Percentiles rank a stretch among this genome's conserved stretches.
phyloP scores from a whole-genome alignment of 257 asterid species.

The Nicotiana attenuata region DNA sequence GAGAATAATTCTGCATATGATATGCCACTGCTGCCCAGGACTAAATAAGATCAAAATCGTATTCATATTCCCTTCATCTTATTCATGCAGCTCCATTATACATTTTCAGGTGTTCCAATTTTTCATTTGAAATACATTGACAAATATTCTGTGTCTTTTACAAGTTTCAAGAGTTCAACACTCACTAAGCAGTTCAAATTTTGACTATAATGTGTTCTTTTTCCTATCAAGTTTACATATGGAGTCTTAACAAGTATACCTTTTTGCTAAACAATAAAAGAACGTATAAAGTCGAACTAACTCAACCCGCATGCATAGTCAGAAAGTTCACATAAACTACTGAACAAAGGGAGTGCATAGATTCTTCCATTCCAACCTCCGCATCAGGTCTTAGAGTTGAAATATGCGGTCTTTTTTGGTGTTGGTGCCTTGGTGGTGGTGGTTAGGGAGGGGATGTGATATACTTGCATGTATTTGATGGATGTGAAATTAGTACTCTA shows the following conservation, averaged over 20 bases:
- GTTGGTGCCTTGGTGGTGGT: background rate
- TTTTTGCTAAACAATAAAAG: background rate
- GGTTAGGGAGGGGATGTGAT: background rate
- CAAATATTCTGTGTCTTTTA: background rate
- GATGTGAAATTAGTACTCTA: background rate
- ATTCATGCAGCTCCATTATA: background rate
- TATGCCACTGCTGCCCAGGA: background rate
- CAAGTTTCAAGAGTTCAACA: background rate
- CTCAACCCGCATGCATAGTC: background rate
- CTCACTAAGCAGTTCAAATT: background rate
- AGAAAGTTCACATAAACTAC: background rate
- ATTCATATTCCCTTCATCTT: background rate
- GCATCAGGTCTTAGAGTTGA: background rate
- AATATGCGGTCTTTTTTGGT: background rate
- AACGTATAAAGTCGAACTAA: background rate
- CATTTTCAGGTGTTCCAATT: background rate
- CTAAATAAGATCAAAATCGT: background rate
- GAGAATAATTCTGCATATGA: background rate
- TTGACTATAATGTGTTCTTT: background rate
- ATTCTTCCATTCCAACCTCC: background rate
- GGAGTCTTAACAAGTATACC: background rate
- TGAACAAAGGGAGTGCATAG: background rate
- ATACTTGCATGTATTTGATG: background rate
- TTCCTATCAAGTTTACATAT: background rate
- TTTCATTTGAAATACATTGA: background rate